These are phyloP conservation scores for Penicillium alfredii DNA, from an alignment of 495 filamentous ascomycete genomes.

Conservation along the genomic window DNA sequence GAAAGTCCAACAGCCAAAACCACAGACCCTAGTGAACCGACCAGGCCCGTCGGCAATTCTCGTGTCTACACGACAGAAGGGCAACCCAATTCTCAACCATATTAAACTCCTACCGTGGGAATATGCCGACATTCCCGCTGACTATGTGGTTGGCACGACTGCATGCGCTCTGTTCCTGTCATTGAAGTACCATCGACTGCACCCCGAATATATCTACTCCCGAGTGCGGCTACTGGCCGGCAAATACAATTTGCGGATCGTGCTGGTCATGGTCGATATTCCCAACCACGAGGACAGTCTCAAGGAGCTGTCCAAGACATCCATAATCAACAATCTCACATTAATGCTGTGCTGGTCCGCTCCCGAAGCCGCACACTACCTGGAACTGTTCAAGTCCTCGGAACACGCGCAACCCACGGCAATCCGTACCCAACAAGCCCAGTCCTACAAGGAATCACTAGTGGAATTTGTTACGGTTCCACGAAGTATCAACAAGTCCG, in stretches of 20 bases:
- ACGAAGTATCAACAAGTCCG: conserved; percentile 86
- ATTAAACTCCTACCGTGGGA: conserved; percentile 88
- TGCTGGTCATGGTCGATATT: conserved; percentile 91
- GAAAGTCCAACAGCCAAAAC: conserved; percentile 79
- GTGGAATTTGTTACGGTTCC: conserved; percentile 93
- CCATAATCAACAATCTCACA: conserved; percentile 86
- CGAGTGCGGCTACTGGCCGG: conserved; percentile 73
- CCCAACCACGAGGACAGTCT: conserved; percentile 74
- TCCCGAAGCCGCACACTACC: conserved; percentile 84
- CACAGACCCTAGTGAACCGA: conserved; percentile 67
- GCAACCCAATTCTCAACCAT: conserved; percentile 84
- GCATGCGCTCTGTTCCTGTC: conserved; percentile 91
- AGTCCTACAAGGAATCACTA: conserved; percentile 76
- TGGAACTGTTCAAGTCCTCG: conserved; percentile 89
- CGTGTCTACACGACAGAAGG: conserved; percentile 83
- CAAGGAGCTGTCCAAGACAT: conserved; percentile 80
- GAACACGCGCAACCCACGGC: conserved; percentile 76
- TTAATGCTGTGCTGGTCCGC: conserved; percentile 90
- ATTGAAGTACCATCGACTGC: conserved; percentile 94
- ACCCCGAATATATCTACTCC: conserved; percentile 96
- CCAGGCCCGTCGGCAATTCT: conserved; percentile 71
- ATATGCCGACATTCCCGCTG: conserved; percentile 88
- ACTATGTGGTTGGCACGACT: conserved; percentile 83
- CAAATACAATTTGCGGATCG: conserved; percentile 75
- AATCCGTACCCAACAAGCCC: conserved; percentile 77